Base-by-base conservation (phyloP, 2,329 filamentous ascomycete species). In the Ambrosiella xylebori region DNA sequence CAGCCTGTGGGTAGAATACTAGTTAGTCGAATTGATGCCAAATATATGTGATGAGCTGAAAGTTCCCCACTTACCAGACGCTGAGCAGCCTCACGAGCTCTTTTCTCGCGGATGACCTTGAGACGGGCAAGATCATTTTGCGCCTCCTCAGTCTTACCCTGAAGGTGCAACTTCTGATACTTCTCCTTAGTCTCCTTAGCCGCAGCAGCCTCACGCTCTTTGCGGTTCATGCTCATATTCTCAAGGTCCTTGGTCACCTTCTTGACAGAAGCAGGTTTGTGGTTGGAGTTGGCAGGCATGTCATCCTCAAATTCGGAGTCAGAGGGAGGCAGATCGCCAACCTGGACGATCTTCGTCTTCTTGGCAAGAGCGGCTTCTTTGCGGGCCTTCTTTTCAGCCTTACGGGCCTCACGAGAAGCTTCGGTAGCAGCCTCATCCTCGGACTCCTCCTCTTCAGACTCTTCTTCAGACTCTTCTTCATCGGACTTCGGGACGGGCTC, bases 131-230 rank as follows among this genome's bases (percentile, higher is more conserved):
- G 68, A 71, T 98, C 93, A 4, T 87, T 84, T 69, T 88, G 85
- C 53, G 91, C 90, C 76, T 96, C 87, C 61, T 98, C 93, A 50
- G 93, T 97, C 81, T 97, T 97, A 66, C 91, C 91, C 67, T 89
- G 86, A 59, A 89, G 87, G 66, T 96, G 91, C 65, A 96, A 71
- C 73, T 94, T 95, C 75, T 88, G 80, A 68, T 95, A 96, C 64
- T 83, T 79, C 75, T 95, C 90, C 70, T 89, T 90, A 37, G 88
- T 88, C 68, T 91, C 86, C 62, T 85, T 84, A 1, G 90, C 90
- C 72, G 95, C 86, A 39, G 93, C 67, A 1, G 90, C 86, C 74
- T 97, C 78, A 65, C 79, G 69, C 72, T 82, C 76, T 69, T 78
- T 71, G 57, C 77, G 70, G 66, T 71, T 79, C 61, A 65, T 66